Percentiles rank a stretch among this genome's conserved stretches.
Conservation (phyloP, 352 stramenopile genomes). For the Phytopythium sindhum region DNA sequence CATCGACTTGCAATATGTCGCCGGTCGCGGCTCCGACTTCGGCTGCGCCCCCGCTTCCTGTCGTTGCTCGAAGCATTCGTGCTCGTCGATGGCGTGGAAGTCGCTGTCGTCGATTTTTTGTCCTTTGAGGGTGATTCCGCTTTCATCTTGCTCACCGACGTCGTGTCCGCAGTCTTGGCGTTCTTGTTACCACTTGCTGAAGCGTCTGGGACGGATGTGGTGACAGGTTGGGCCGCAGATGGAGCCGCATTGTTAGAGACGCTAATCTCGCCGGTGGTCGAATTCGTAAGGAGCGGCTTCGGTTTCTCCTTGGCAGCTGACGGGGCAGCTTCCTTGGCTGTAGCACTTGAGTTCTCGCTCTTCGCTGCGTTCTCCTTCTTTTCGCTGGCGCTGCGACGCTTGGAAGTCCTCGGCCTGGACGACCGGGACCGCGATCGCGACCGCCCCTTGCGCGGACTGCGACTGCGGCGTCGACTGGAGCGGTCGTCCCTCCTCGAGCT, state of each 20-base stretch:
- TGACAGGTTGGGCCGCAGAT: too few species aligned
- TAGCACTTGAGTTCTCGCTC: neutral
- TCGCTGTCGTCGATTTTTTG: neutral
- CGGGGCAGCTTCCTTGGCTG: neutral
- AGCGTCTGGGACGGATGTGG: neutral
- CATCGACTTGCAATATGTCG: constrained; percentile 14
- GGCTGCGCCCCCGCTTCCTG: constrained; percentile 15
- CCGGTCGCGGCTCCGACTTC: constrained; percentile 23
- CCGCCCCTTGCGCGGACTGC: neutral
- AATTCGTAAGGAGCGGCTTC: neutral
- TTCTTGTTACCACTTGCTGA: neutral
- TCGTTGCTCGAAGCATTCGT: neutral
- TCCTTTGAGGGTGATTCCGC: neutral
- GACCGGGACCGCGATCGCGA: constrained; percentile 7
- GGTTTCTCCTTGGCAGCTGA: neutral
- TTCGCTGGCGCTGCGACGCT: neutral
- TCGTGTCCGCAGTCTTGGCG: neutral
- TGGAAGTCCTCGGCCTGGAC: constrained; percentile 1
- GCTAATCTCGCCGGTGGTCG: neutral
- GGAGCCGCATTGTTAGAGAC: neutral
- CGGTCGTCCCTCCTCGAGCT: constrained; percentile 25
- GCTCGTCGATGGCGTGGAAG: neutral
- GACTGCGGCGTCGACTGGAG: constrained; percentile 17
- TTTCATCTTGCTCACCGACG: neutral
- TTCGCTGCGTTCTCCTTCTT: constrained; percentile 3